Evolutionary conservation across 352 stramenopile genomes (phyloP).

Genomic region (Elongisporangium prolatum): DNA sequence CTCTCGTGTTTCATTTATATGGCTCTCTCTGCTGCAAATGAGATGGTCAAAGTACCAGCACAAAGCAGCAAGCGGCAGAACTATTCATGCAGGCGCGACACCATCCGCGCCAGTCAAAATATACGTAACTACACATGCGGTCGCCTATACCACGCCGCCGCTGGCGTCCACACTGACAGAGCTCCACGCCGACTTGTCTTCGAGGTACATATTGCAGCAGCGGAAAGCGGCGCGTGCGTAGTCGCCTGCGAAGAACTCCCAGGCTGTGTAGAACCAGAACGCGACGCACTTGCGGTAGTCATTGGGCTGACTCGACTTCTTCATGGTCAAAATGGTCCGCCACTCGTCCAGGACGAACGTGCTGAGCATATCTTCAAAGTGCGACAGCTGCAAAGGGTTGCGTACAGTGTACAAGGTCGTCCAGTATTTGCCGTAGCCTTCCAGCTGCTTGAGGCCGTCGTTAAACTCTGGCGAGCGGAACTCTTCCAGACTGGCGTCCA

Average conservation of each 20-base stretch:
- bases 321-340: conserved; percentile 67
- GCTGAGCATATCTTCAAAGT: conserved; percentile 65
- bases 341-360: conserved; percentile 76
- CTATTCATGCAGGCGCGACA: background rate
- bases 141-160: conserved; percentile 21
- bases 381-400: conserved; percentile 66
- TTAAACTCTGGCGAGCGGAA: conserved; percentile 65
- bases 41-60: conserved; percentile 2
- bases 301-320: conserved; percentile 82
- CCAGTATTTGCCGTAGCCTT: conserved; percentile 84
- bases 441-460: conserved; percentile 65
- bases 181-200: conserved; percentile 59
- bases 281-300: conserved; percentile 85
- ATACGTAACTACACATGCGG: conserved; percentile 4
- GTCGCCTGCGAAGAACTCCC: conserved; percentile 79
- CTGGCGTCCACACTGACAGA: conserved; percentile 8
- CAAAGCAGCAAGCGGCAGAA: conserved; percentile 5
- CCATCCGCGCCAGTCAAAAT: background rate
- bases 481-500: conserved; percentile 62
- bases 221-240: conserved; percentile 67
- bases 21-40: background rate
- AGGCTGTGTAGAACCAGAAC: conserved; percentile 85
- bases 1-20: background rate
- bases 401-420: conserved; percentile 69
- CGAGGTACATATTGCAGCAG: conserved; percentile 84